These are phyloP conservation scores for Trichothecium roseum DNA, from an alignment of 2,329 filamentous ascomycete genomes.

Conservation along the genomic window DNA sequence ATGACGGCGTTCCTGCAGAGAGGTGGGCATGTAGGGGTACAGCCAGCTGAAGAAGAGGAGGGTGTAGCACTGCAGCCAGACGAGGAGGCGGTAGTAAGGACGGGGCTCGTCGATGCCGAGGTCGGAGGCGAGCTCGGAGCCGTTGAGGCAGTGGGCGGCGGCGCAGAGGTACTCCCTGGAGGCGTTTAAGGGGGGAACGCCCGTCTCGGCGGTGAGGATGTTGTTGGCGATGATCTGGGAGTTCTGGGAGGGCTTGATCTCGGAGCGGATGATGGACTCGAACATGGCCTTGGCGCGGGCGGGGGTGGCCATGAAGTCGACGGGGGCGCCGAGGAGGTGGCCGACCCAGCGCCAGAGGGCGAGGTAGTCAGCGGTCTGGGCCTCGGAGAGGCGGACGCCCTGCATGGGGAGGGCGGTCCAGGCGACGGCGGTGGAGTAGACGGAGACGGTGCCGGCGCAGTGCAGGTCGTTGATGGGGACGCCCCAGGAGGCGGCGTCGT, in stretches of 20 bases:
- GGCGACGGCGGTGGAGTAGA: conserved; percentile 58
- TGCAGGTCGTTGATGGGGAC: conserved; percentile 68
- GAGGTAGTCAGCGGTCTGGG: conserved; percentile 59
- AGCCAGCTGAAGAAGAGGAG: conserved; percentile 46
- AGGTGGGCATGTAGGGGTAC: conserved; percentile 22
- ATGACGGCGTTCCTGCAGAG: conserved; percentile 24
- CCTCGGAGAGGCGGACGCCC: conserved; percentile 52
- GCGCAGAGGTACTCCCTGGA: conserved; percentile 59
- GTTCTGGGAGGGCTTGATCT: conserved; percentile 54
- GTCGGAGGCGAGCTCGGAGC: conserved; percentile 47
- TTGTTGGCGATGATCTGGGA: conserved; percentile 61
- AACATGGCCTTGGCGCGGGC: conserved; percentile 49
- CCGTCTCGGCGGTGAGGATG: conserved; percentile 58
- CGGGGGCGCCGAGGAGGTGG: conserved; percentile 60
- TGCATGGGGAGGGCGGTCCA: conserved; percentile 63
- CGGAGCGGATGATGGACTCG: conserved; percentile 56
- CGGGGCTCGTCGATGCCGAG: conserved; percentile 48
- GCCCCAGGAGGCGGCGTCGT: conserved; percentile 44
- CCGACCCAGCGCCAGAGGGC: conserved; percentile 69
- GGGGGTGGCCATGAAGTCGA: conserved; percentile 45
- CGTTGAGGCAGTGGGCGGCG: conserved; percentile 60
- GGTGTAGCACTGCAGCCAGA: conserved; percentile 50
- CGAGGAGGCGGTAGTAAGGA: conserved; percentile 34
- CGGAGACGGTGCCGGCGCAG: conserved; percentile 58
- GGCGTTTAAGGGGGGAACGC: conserved; percentile 54